Evolutionary conservation across 495 filamentous ascomycete species (phyloP).

Genomic region (Amniculicola lignicola): DNA sequence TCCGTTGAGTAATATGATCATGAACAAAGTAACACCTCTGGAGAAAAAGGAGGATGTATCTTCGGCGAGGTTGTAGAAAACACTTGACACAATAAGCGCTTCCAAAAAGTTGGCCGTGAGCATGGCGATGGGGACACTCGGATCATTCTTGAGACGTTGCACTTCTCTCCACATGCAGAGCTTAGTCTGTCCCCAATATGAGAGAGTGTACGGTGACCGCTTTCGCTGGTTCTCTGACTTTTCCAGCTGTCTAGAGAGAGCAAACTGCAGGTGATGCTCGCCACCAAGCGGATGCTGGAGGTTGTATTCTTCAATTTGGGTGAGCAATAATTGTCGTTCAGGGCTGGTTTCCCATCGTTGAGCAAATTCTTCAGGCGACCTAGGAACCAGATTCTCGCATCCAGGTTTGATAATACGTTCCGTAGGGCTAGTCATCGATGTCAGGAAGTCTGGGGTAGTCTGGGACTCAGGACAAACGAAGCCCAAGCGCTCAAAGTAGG

Average conservation of each 20-base stretch:
- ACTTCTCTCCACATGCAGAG: slow-evolving; percentile 72
- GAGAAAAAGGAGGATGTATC: slow-evolving; percentile 67
- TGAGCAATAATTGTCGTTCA: slow-evolving; percentile 60
- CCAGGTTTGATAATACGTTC: slow-evolving; percentile 60
- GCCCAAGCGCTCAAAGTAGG: slow-evolving; percentile 51
- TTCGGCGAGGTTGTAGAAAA: slow-evolving; percentile 69
- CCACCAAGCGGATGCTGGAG: slow-evolving; percentile 58
- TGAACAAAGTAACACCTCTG: slow-evolving; percentile 75
- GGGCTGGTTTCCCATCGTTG: slow-evolving; percentile 66
- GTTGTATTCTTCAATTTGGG: slow-evolving; percentile 69
- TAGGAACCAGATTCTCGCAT: slow-evolving; percentile 59
- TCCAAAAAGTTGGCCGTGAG: slow-evolving; percentile 69
- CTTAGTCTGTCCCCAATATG: slow-evolving; percentile 59
- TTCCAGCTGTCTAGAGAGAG: slow-evolving; percentile 57
- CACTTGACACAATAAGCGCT: slow-evolving; percentile 71
- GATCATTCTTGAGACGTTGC: slow-evolving; percentile 62
- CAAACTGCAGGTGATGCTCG: slow-evolving; percentile 61
- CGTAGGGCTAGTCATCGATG: slow-evolving; percentile 61
- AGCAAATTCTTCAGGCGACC: slow-evolving; percentile 67
- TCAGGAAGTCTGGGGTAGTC: slow-evolving; percentile 69
- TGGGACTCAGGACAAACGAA: slow-evolving; percentile 55
- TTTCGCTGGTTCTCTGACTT: slow-evolving; percentile 55
- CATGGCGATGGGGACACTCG: slow-evolving; percentile 60
- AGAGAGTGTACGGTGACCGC: slow-evolving; percentile 73
- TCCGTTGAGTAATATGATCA: slow-evolving; percentile 78